A percentile compares a stretch with the other conserved stretches of the same genome.
Evolutionary conservation across 2,329 filamentous ascomycete species (phyloP).

Genomic region (Diaporthe citrichinensis): DNA sequence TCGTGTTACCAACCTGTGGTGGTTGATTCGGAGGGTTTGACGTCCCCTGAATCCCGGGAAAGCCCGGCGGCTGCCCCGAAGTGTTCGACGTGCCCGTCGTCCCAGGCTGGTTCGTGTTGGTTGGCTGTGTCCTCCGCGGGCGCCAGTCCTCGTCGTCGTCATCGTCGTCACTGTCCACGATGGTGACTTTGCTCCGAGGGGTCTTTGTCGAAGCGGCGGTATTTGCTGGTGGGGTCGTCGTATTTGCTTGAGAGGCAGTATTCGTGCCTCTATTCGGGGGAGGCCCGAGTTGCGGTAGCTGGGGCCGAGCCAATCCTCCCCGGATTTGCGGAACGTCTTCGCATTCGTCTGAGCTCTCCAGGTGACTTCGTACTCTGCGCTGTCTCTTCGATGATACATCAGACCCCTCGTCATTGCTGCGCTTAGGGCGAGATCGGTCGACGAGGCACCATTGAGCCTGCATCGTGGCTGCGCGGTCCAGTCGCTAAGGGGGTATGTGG

Average conservation of each 20-base stretch:
- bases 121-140: not conserved
- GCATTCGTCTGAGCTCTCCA: not conserved
- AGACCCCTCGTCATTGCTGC: not conserved
- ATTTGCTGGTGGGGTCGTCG: too few species aligned
- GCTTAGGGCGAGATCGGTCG: not conserved
- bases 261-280: not conserved
- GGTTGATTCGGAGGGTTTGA: not conserved
- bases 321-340: not conserved
- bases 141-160: not conserved
- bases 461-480: slow-evolving; percentile 2
- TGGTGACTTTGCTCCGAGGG: not conserved
- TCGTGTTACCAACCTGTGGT: not conserved
- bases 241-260: not conserved
- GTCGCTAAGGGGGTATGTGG: not conserved
- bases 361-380: not conserved
- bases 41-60: not conserved
- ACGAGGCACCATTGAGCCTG: not conserved
- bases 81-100: not conserved
- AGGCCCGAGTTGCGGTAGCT: not conserved
- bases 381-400: not conserved
- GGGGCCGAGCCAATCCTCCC: not conserved
- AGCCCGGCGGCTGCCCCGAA: too few species aligned
- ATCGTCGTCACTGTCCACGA: not conserved
- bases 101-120: not conserved
- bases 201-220: not conserved